These are phyloP conservation scores for Straminergon stramineum DNA, from an alignment of 225 moss, liverwort and hornwort genomes.

Conservation along the genomic window DNA sequence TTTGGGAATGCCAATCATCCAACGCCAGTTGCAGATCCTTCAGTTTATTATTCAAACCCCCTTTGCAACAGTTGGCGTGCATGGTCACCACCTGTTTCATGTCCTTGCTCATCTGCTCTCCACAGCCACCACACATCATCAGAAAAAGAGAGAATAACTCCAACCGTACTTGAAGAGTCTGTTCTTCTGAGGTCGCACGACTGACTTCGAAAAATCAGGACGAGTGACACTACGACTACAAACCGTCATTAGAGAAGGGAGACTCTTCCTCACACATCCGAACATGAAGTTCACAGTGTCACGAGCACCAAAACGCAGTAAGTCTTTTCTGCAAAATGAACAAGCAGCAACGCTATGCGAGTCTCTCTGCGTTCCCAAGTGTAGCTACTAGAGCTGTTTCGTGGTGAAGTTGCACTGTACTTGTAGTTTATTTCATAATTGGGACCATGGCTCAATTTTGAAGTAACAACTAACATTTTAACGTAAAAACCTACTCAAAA, in stretches of 20 bases:
- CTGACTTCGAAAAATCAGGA: too few species aligned
- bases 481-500: background rate
- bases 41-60: conserved; percentile 20
- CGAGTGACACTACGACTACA: too few species aligned
- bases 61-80: conserved; percentile 42
- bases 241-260: too few species aligned
- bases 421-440: background rate
- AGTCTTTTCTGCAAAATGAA: background rate
- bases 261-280: too few species aligned
- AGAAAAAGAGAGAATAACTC: background rate
- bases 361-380: background rate
- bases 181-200: too few species aligned
- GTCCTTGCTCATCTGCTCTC: conserved; percentile 28
- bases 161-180: background rate
- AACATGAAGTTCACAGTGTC: background rate
- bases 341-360: background rate
- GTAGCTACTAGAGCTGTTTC: background rate
- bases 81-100: conserved; percentile 21
- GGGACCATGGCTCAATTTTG: background rate
- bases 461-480: background rate
- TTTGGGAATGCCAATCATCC: conserved; percentile 14
- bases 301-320: background rate
- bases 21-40: conserved; percentile 25
- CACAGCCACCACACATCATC: background rate
- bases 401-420: background rate